These are phyloP conservation scores for Podila horticola DNA, from an alignment of 192 early-diverging fungal genomes.

Conservation along the genomic window DNA sequence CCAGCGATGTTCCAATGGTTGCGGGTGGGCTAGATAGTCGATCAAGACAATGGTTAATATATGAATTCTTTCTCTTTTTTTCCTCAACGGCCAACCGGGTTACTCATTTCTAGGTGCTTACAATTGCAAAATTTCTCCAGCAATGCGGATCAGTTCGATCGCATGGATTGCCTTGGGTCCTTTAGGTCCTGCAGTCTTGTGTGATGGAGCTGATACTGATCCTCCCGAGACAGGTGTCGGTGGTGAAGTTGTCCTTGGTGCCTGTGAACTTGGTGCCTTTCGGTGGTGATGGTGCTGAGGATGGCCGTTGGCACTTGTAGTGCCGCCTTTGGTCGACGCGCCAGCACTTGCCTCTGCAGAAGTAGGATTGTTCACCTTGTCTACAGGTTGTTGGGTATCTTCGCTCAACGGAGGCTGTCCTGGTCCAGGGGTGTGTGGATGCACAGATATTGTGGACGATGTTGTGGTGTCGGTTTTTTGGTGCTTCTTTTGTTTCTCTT, in stretches of 20 bases:
- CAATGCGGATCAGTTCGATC: conserved; percentile 46
- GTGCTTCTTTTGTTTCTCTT: conserved; percentile 14
- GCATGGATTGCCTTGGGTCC: conserved; percentile 48
- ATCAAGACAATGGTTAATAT: no score
- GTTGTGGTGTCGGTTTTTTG: conserved; percentile 3
- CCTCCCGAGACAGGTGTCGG: conserved; percentile 30
- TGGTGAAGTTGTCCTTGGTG: conserved; percentile 37
- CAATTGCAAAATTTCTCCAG: conserved; percentile 49
- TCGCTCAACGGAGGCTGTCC: neutral
- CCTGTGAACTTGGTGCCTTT: conserved; percentile 12
- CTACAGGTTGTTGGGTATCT: no score
- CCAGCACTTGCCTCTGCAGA: neutral
- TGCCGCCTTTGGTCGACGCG: neutral
- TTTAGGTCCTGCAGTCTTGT: conserved; percentile 1
- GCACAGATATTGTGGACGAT: neutral
- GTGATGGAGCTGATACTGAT: conserved; percentile 5
- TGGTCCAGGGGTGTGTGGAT: neutral
- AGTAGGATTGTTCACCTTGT: neutral
- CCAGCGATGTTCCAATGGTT: conserved; percentile 58
- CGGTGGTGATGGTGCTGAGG: conserved; percentile 9
- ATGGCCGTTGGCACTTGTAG: neutral
- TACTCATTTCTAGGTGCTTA: conserved; percentile 4
- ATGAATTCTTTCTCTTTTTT: no score
- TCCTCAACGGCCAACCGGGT: neutral
- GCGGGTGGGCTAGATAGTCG: conserved; percentile 49